Evolutionary conservation across 2,329 filamentous ascomycete genomes (phyloP).

Genomic region (Colletotrichum lindemuthianum): DNA sequence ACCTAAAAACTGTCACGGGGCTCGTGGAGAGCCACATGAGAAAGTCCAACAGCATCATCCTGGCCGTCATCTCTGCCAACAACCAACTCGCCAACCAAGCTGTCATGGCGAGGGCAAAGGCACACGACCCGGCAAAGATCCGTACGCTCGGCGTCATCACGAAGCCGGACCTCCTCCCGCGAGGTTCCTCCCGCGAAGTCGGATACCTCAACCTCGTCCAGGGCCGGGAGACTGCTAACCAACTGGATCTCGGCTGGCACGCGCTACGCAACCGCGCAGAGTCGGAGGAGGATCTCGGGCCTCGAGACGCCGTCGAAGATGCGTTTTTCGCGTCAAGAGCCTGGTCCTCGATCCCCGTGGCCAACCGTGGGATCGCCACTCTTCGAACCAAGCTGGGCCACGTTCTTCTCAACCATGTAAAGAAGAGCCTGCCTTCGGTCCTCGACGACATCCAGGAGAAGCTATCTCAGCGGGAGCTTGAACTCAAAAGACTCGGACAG

Average conservation of each 20-base stretch:
- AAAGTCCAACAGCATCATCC: slow-evolving; percentile 67
- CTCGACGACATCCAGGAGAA: slow-evolving; percentile 41
- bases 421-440: slow-evolving; percentile 41
- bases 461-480: slow-evolving; percentile 37
- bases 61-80: slow-evolving; percentile 63
- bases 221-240: slow-evolving; percentile 44
- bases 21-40: slow-evolving; percentile 64
- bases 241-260: slow-evolving; percentile 60
- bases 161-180: slow-evolving; percentile 58
- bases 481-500: slow-evolving; percentile 38
- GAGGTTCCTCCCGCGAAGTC: slow-evolving; percentile 51
- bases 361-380: slow-evolving; percentile 44
- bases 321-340: slow-evolving; percentile 44
- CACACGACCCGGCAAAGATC: slow-evolving; percentile 52
- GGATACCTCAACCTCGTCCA: slow-evolving; percentile 48
- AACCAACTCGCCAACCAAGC: slow-evolving; percentile 62
- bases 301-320: slow-evolving; percentile 45
- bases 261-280: slow-evolving; percentile 59
- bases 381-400: slow-evolving; percentile 48
- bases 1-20: slow-evolving; percentile 45
- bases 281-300: slow-evolving; percentile 30
- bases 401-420: slow-evolving; percentile 44
- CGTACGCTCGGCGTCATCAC: slow-evolving; percentile 68
- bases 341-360: slow-evolving; percentile 43
- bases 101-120: slow-evolving; percentile 56